Evolutionary conservation across 768 basidiomycete species (phyloP).

Genomic region (Amanita molliuscula): DNA sequence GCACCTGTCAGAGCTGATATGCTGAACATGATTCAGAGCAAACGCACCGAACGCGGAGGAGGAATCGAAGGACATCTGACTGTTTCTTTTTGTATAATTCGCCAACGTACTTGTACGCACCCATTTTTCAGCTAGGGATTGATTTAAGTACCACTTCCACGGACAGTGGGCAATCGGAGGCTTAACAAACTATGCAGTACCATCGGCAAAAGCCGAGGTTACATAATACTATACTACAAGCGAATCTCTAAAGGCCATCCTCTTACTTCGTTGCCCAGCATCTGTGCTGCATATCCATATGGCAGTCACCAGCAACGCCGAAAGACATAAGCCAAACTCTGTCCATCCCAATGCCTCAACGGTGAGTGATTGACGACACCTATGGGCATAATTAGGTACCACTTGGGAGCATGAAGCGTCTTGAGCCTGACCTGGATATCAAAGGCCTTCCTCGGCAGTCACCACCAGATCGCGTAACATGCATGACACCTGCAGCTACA

Average conservation of each 20-base stretch:
- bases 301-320: conserved; percentile 47
- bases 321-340: conserved; percentile 51
- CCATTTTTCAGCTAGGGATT: conserved; percentile 56
- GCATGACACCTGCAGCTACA: conserved; percentile 56
- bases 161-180: conserved; percentile 14
- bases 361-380: conserved; percentile 64
- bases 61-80: conserved; percentile 94
- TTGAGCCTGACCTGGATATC: conserved; percentile 35
- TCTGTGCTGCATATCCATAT: conserved; percentile 22
- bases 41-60: conserved; percentile 87
- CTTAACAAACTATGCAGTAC: conserved; percentile 29
- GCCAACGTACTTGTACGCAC: conserved; percentile 92
- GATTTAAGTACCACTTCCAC: background rate
- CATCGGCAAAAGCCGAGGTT: conserved; percentile 22
- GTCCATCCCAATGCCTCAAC: conserved; percentile 72
- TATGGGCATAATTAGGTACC: conserved; percentile 13
- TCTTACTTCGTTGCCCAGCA: conserved; percentile 9
- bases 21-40: background rate
- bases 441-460: conserved; percentile 42
- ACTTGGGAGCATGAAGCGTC: conserved; percentile 3
- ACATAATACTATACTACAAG: conserved; percentile 13
- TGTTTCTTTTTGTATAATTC: conserved; percentile 99
- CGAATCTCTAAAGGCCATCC: conserved; percentile 10
- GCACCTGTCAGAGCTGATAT: background rate
- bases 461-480: conserved; percentile 48